phyloP scores from a whole-genome alignment of 2,329 filamentous ascomycete species.

The Sporothrix phasma region DNA sequence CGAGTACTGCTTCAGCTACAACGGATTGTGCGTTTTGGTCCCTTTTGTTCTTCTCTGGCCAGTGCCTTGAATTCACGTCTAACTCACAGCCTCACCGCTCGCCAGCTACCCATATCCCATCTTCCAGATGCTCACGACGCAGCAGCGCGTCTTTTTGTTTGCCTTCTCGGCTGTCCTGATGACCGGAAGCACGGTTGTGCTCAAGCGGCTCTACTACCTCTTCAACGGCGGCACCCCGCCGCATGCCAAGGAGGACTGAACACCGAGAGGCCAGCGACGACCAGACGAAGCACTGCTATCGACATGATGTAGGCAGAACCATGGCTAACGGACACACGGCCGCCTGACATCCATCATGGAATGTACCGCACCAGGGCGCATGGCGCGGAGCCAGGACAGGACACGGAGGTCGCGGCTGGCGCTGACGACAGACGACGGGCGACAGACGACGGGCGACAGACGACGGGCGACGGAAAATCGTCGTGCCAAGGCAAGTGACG shows the following conservation, averaged over 20 bases:
- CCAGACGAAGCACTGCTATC: background rate
- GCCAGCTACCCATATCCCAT: conserved; percentile 80
- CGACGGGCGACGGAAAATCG: background rate
- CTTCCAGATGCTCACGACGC: conserved; percentile 57
- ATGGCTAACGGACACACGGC: background rate
- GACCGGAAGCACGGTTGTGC: conserved; percentile 54
- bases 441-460: too few species aligned
- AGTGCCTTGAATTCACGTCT: too few species aligned
- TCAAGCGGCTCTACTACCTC: conserved; percentile 61
- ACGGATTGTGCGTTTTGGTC: conserved; percentile 45
- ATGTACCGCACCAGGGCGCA: background rate
- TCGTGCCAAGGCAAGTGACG: background rate
- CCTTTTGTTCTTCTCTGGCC: too few species aligned
- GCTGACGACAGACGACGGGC: too few species aligned
- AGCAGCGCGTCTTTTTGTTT: conserved; percentile 60
- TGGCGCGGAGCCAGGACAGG: background rate
- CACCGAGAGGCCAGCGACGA: background rate
- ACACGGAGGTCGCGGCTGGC: background rate
- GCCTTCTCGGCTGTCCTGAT: conserved; percentile 59
- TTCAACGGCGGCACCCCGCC: conserved; percentile 47
- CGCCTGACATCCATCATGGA: background rate
- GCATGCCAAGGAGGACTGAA: conserved; percentile 27
- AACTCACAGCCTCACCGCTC: background rate
- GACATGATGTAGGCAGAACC: background rate
- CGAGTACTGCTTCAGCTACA: conserved; percentile 58